Evolutionary conservation across 139 green algal species (phyloP).

Genomic region (Volvox africanus): DNA sequence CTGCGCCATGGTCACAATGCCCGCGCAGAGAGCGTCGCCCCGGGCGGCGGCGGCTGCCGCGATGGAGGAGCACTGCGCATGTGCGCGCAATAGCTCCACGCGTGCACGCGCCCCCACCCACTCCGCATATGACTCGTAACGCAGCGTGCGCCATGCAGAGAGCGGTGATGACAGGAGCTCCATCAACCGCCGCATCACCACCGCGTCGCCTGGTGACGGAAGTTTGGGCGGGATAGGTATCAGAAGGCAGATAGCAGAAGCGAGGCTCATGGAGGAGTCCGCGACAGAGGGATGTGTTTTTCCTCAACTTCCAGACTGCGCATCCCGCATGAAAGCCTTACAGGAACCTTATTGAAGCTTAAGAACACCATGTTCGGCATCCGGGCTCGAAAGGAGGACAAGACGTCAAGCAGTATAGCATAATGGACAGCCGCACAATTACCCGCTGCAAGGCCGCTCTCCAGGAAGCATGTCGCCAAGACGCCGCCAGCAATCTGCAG

Average conservation of each 20-base stretch:
- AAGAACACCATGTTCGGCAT: neutral
- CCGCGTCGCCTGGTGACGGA: constrained; percentile 50
- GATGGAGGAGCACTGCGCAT: constrained; percentile 38
- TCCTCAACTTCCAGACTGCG: neutral
- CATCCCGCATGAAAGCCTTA: neutral
- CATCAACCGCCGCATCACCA: constrained; percentile 80
- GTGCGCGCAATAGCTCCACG: constrained; percentile 54
- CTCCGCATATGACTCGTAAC: constrained; percentile 75
- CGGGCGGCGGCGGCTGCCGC: constrained; percentile 16
- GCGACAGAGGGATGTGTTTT: neutral
- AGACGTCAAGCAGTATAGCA: neutral
- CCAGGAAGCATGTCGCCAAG: constrained; percentile 79
- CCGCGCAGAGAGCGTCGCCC: constrained; percentile 44
- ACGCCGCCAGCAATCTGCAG: constrained; percentile 69
- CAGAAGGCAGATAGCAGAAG: no score
- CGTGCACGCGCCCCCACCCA: constrained; percentile 74
- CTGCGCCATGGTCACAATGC: constrained; percentile 54
- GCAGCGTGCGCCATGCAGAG: constrained; percentile 46
- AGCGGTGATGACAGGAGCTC: constrained; percentile 73
- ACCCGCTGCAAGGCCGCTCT: constrained; percentile 68
- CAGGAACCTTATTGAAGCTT: neutral
- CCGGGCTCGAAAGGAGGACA: neutral
- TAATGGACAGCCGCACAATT: neutral
- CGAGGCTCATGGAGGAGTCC: no score
- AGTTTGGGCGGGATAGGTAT: no score